Evolutionary conservation across 2,329 filamentous ascomycete species (phyloP), one percentile per base, ranked within the genome.

Genomic region (Cladophialophora bantiana): DNA sequence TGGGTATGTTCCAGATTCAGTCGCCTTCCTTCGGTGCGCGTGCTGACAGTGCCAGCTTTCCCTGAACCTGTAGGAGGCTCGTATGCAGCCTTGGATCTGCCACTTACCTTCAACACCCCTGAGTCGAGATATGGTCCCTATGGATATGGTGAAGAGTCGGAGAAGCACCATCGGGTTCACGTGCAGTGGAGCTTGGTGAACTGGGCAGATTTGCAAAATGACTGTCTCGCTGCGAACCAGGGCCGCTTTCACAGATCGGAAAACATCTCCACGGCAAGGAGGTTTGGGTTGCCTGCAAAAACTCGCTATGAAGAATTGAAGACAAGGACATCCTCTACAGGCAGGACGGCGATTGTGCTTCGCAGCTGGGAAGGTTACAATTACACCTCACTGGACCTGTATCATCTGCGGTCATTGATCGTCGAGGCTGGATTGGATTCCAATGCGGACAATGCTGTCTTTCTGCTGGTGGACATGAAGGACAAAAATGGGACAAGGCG

Each of bases 381-480:
- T 59, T 96, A 94, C 82, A 92, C 91, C 2, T 83, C 88, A 3
- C 88, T 94, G 74, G 88, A 91, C 53, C 83, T 95, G 35, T 82
- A 96, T 74, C 93, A 93, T 78, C 85, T 96, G 73, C 90, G 93
- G 15, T 89, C 93, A 42, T 81, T 96, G 73, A 87, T 96, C 48
- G 88, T 89, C 4, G 93, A 96, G 78, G 83, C 96, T 5, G 87
- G 89, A 5, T 81, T 96, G 56, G 84, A 87, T 61, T 93, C 91
- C 0, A 91, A 92, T 40, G 91, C 90, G 54, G 92, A 96, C 76
- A 96, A 94, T 73, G 85, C 86, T 3, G 84, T 96, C 3, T 92
- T 95, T 77, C 92, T 96, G 75, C 83, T 96, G 42, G 85, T 96
- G 42, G 92, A 96, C 72, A 91, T 95, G 69, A 92, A 92, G 73